Percentiles rank a stretch among this genome's conserved stretches.
Conservation (phyloP, 2,329 filamentous ascomycete genomes). For the Zymoseptoria brevis region DNA sequence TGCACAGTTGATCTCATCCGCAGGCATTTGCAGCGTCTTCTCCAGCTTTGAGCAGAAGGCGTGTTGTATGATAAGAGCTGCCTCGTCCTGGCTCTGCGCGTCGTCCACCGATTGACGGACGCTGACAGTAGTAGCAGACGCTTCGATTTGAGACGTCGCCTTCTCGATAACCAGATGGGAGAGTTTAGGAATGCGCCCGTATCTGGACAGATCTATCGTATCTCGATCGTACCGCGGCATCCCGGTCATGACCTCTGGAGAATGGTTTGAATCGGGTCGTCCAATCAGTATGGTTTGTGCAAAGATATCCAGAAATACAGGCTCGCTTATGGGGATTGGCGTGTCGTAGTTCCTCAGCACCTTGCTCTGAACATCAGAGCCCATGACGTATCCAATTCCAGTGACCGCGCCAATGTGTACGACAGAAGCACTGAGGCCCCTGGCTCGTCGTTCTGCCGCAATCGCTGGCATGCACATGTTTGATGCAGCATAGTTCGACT, state of each 20-base stretch:
- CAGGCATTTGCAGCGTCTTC: slow-evolving; percentile 13
- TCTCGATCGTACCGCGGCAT: slow-evolving; percentile 13
- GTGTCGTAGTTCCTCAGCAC: slow-evolving; percentile 3
- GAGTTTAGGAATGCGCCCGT: slow-evolving; percentile 11
- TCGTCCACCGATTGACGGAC: slow-evolving; percentile 6
- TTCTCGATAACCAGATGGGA: slow-evolving; percentile 14
- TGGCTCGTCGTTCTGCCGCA: slow-evolving; percentile 33
- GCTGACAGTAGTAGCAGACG: slow-evolving; percentile 2
- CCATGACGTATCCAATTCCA: slow-evolving; percentile 34
- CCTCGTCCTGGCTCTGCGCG: slow-evolving; percentile 8
- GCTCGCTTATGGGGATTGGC: slow-evolving; percentile 36
- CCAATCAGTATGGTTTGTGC: slow-evolving; percentile 40
- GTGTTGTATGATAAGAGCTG: slow-evolving; percentile 7
- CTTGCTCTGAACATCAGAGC: slow-evolving; percentile 11
- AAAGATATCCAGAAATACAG: slow-evolving; percentile 46
- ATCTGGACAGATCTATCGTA: slow-evolving; percentile 7
- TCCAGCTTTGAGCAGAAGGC: slow-evolving; percentile 10
- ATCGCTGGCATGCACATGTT: slow-evolving; percentile 28
- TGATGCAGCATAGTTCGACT: slow-evolving; percentile 51
- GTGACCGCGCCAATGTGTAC: slow-evolving; percentile 49
- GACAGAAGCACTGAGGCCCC: slow-evolving; percentile 40
- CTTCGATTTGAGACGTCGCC: not conserved
- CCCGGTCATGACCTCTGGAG: slow-evolving; percentile 10
- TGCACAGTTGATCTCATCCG: slow-evolving; percentile 7
- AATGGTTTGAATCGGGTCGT: slow-evolving; percentile 8